Percentiles rank a stretch among this genome's conserved stretches.
Evolutionary conservation across 2,329 filamentous ascomycete genomes (phyloP).

Genomic region (Pseudogymnoascus sp.): DNA sequence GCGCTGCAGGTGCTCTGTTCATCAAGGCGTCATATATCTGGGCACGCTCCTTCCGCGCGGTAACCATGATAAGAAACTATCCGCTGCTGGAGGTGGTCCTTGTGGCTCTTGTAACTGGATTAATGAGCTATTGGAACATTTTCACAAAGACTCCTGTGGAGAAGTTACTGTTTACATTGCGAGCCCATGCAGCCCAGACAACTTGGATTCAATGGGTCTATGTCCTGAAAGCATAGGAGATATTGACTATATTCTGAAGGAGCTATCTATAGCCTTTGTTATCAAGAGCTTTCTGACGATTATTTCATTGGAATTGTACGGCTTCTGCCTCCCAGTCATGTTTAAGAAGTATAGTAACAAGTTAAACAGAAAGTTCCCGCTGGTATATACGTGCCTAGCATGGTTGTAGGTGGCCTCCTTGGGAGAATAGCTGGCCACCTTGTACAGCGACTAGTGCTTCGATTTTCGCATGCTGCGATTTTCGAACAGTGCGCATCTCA

Average conservation of each 20-base stretch:
- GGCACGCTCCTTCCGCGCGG: slow-evolving; percentile 80
- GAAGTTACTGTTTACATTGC: slow-evolving; percentile 81
- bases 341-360: slow-evolving; percentile 12
- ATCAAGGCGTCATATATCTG: slow-evolving; percentile 91
- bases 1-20: slow-evolving; percentile 78
- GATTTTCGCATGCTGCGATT: slow-evolving; percentile 60
- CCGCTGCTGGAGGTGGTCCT: slow-evolving; percentile 82
- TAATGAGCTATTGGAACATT: slow-evolving; percentile 87
- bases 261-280: slow-evolving; percentile 68
- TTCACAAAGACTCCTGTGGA: slow-evolving; percentile 84
- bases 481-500: slow-evolving; percentile 66
- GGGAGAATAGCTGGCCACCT: slow-evolving; percentile 80
- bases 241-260: slow-evolving; percentile 67
- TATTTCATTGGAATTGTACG: slow-evolving; percentile 76
- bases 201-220: slow-evolving; percentile 57
- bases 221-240: slow-evolving; percentile 65
- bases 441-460: slow-evolving; percentile 71
- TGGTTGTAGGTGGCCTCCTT: slow-evolving; percentile 93
- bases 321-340: slow-evolving; percentile 17
- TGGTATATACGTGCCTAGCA: slow-evolving; percentile 95
- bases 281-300: slow-evolving; percentile 84
- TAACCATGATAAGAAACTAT: slow-evolving; percentile 68
- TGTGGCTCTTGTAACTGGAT: slow-evolving; percentile 74
- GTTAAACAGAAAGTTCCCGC: slow-evolving; percentile 68
- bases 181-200: slow-evolving; percentile 70